Evolutionary conservation across 1,284 basidiomycete genomes (phyloP).

Genomic region (Ganoderma resinaceum): DNA sequence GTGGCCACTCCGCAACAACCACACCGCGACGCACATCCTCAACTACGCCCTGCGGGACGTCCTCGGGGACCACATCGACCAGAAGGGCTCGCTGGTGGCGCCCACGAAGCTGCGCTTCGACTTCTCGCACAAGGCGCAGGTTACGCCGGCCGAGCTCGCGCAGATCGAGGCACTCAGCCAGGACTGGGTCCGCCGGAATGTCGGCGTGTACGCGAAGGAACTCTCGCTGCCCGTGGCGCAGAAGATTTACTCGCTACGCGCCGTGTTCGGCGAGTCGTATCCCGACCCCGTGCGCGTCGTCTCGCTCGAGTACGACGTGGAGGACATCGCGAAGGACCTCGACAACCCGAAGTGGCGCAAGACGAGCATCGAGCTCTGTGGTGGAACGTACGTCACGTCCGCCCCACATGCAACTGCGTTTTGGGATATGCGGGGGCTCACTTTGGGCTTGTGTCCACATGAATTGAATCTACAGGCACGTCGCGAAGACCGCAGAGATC

Average conservation of each 20-base stretch:
- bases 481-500: conserved; percentile 94
- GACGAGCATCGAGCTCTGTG: conserved; percentile 97
- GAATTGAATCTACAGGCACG: conserved; percentile 66
- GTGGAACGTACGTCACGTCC: conserved; percentile 82
- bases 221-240: conserved; percentile 83
- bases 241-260: conserved; percentile 92
- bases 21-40: conserved; percentile 98
- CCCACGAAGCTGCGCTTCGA: conserved; percentile 97
- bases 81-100: conserved; percentile 97
- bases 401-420: background rate
- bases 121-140: conserved; percentile 95
- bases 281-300: conserved; percentile 98
- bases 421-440: conserved; percentile 9
- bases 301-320: conserved; percentile 85
- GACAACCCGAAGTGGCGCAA: conserved; percentile 90
- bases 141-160: conserved; percentile 75
- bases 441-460: too few relatives aligned
- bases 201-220: conserved; percentile 90
- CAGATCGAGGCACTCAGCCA: conserved; percentile 88
- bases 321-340: conserved; percentile 87
- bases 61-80: conserved; percentile 96
- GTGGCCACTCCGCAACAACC: conserved; percentile 96
- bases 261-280: conserved; percentile 98
- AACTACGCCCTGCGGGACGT: conserved; percentile 94
- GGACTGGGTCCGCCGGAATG: conserved; percentile 92